These are phyloP conservation scores for Pseudozyma sp. DNA, from an alignment of 1,284 basidiomycete genomes.

Conservation along the genomic window DNA sequence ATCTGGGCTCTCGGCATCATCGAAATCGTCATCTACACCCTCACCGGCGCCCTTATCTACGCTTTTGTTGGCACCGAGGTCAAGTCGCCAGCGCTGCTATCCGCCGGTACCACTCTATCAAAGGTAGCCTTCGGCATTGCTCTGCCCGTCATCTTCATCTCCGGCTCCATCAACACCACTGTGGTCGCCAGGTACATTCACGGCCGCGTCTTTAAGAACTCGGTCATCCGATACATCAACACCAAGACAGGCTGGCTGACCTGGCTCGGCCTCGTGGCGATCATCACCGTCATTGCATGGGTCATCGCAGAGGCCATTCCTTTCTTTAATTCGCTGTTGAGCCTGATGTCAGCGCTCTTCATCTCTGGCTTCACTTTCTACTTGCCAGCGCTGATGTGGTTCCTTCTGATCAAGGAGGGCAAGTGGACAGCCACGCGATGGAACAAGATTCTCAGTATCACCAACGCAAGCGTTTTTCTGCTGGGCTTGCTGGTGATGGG, in stretches of 20 bases:
- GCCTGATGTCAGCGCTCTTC: conserved; percentile 51
- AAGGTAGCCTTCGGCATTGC: conserved; percentile 61
- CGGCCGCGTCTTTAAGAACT: conserved; percentile 52
- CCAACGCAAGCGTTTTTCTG: conserved; percentile 46
- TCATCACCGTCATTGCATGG: conserved; percentile 53
- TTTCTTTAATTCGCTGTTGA: too few relatives aligned
- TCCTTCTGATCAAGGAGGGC: conserved; percentile 50
- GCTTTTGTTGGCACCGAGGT: conserved; percentile 56
- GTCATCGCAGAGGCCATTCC: too few relatives aligned
- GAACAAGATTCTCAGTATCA: conserved; percentile 46
- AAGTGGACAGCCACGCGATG: conserved; percentile 38
- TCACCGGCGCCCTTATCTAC: conserved; percentile 61
- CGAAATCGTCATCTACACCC: conserved; percentile 63
- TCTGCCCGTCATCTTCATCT: conserved; percentile 62
- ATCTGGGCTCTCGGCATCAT: conserved; percentile 55
- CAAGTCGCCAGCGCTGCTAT: conserved; percentile 53
- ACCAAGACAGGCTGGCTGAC: conserved; percentile 52
- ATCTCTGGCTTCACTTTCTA: conserved; percentile 59
- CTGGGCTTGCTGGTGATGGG: conserved; percentile 54
- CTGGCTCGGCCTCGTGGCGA: conserved; percentile 49
- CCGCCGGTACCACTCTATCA: conserved; percentile 47
- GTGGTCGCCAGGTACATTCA: conserved; percentile 56
- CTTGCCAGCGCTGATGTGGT: conserved; percentile 71
- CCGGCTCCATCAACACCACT: conserved; percentile 62
- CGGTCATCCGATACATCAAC: conserved; percentile 57